Evolutionary conservation across 768 basidiomycete species (phyloP).

Genomic region (Tulasnella sp.): DNA sequence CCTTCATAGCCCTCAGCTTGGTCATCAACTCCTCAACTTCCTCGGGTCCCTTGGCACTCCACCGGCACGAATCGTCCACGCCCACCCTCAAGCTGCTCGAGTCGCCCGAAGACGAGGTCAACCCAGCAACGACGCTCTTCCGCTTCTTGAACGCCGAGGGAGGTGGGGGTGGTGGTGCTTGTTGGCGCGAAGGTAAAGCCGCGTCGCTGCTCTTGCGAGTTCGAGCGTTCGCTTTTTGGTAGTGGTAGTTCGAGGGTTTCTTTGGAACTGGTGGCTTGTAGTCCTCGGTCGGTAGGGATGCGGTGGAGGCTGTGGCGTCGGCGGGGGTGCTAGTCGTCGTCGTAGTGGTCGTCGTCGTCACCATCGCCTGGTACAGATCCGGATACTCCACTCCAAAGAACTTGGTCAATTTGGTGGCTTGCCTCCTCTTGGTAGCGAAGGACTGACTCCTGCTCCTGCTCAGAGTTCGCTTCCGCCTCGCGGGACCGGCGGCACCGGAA

Average conservation of each 20-base stretch:
- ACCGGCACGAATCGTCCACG: conserved; percentile 11
- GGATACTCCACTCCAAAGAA: conserved; percentile 21
- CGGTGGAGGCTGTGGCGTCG: background rate
- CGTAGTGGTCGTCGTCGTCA: background rate
- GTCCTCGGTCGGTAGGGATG: background rate
- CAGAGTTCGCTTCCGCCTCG: background rate
- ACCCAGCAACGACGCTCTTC: background rate
- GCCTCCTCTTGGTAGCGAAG: background rate
- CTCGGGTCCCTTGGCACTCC: conserved; percentile 4
- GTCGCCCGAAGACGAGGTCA: background rate
- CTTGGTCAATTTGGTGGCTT: conserved; percentile 19
- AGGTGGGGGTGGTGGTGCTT: background rate
- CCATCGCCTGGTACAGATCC: conserved; percentile 20
- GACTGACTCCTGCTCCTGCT: conserved; percentile 13
- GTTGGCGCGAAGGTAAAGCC: background rate
- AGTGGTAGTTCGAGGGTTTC: background rate
- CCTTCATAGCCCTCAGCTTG: conserved; percentile 11
- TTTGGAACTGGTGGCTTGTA: background rate
- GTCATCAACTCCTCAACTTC: conserved; percentile 10
- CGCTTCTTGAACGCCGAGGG: background rate
- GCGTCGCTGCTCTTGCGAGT: background rate
- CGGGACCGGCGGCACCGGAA: background rate
- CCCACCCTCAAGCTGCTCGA: background rate
- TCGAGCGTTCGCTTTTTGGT: background rate
- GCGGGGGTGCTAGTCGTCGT: background rate